Evolutionary conservation across 164 flowering plant genomes (phyloP), one percentile per base, ranked within the genome.

Genomic region (Sedum album): DNA sequence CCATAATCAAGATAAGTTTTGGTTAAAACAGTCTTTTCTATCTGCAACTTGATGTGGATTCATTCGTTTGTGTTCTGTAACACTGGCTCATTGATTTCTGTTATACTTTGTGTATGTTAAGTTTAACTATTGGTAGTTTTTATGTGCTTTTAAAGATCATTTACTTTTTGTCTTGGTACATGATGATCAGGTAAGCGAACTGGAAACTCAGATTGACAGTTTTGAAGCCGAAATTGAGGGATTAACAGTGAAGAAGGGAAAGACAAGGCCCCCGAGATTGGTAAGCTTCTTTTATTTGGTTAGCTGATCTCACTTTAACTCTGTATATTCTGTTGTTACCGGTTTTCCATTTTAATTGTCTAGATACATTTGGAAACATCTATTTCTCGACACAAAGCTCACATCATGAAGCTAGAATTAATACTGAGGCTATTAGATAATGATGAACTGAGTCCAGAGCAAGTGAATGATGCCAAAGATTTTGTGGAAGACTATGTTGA

Each of bases 201-300:
- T 95, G 77, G 97, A 92, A 77, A 81, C 87, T 67, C 97, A 95
- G 76, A 82, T 95, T 73, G 97, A 95, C 76, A 76, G 60, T 69
- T 92, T 86, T 83, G 99, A 95, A 85, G 99, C 97, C 70, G 99
- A 95, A 78, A 69, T 89, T 38, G 99, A 95, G 73, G 97, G 97
- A 3, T 81, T 95, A 6, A 77, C 91, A 66, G 93, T 90, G 17
- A 95, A 89, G 82, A 95, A 95, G 80, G 99, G 99, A 68, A 95
- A 92, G 79, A 77, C 89, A 64, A 87, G 97, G 77, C 99, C 99
- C 42, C 96, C 99, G 20, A 86, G 99, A 84, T 76, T 95, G 91
- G 99, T 92, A 80, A 60, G 11, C 69, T 74, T 57, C 26, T 23
- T 28, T 33, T 44, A 13, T 44, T 44, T 25, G 61, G 30, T 55